Base-by-base conservation (phyloP, 257 asterid genomes). In the Voacanga thouarsii region DNA sequence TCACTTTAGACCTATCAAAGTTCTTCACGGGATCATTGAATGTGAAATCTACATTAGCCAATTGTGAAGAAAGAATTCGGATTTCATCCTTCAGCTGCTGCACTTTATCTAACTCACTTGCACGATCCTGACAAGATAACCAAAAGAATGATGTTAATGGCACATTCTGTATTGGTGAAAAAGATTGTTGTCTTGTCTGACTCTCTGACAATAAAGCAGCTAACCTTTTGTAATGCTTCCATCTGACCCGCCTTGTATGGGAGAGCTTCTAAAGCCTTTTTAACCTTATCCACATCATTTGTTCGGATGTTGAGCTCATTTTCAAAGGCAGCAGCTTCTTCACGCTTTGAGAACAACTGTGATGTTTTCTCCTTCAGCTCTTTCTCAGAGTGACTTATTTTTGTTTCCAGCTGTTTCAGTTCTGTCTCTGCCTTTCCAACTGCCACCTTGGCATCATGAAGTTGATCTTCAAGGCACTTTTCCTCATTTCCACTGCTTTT, bases 391-490 rank as follows among this genome's bases (percentile, higher is more conserved):
- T 96, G 99, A 80, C 81, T 87, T 86, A 90, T 81, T 87, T 87
- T 91, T 72, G 96, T 93, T 86, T 92, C 87, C 95, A 93, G 81
- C 88, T 93, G 99, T 89, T 96, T 96, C 92, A 96, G 69, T 80
- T 93, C 98, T 16, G 99, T 92, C 86, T 92, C 97, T 79, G 92
- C 90, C 76, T 72, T 85, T 85, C 98, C 99, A 77, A 93, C 99
- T 68, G 88, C 91, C 74, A 89, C 90, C 89, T 92, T 93, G 78
- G 97, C 98, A 85, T 96, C 99, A 71, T 82, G 91, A 63, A 96
- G 88, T 87, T 96, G 99, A 84, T 93, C 99, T 85, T 96, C 98
- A 72, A 96, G 97, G 85, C 99, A 96, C 82, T 96, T 96, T 83
- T 96, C 99, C 83, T 96, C 99, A 87, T 88, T 85, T 81, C 97